A percentile compares a stretch with the other conserved stretches of the same genome.
phyloP scores from a whole-genome alignment of 1,284 basidiomycete species.

The Psilocybe mexicana region DNA sequence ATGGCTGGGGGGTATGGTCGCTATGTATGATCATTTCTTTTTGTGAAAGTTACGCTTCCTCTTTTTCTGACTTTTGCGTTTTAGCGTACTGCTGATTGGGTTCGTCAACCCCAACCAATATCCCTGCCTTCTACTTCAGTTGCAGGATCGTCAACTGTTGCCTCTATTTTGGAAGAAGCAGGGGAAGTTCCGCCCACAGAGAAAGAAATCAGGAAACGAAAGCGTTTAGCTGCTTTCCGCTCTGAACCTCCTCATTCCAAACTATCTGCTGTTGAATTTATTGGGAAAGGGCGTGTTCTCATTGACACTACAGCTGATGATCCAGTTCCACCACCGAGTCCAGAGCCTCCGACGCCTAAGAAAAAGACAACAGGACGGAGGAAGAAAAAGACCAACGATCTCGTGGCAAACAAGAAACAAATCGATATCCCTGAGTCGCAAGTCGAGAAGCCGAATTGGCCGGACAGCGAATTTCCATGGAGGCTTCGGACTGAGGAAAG shows the following conservation, averaged over 20 bases:
- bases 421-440: constrained; percentile 22
- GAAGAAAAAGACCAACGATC: constrained; percentile 37
- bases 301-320: constrained; percentile 47
- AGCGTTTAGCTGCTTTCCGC: constrained; percentile 63
- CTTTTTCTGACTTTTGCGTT: neutral
- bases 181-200: constrained; percentile 48
- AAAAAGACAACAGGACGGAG: constrained; percentile 36
- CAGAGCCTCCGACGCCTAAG: constrained; percentile 34
- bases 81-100: constrained; percentile 54
- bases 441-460: constrained; percentile 64
- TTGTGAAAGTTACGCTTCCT: neutral
- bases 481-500: constrained; percentile 55
- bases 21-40: constrained; percentile 48
- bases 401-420: constrained; percentile 32
- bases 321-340: constrained; percentile 18
- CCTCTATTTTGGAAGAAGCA: constrained; percentile 36
- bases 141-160: constrained; percentile 40
- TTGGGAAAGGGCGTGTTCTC: constrained; percentile 66
- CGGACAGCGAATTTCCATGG: constrained; percentile 77
- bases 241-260: constrained; percentile 32
- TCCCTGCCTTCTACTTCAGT: constrained; percentile 41
- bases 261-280: constrained; percentile 60
- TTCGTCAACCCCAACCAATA: constrained; percentile 50
- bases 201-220: constrained; percentile 63
- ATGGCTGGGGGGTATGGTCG: constrained; percentile 77